Conservation (phyloP, 345 rosid species). For the Odontarrhena argentea region DNA sequence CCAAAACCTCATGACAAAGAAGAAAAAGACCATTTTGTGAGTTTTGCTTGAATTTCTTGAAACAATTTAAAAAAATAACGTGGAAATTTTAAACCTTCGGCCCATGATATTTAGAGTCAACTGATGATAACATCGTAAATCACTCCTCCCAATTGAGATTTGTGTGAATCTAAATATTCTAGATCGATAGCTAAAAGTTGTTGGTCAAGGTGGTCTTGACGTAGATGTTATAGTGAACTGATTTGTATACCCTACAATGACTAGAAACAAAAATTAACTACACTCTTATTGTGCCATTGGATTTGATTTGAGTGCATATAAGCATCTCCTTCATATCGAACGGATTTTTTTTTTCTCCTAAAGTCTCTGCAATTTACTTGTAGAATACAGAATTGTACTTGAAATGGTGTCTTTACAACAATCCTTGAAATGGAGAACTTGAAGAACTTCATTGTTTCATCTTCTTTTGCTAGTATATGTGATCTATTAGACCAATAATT, state of each 20-base stretch:
- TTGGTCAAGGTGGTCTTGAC: slow-evolving; percentile 92
- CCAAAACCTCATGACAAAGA: no score
- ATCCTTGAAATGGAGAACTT: neutral
- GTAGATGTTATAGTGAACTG: slow-evolving; percentile 87
- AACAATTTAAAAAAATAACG: no score
- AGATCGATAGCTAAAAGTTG: slow-evolving; percentile 95
- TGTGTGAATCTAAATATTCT: slow-evolving; percentile 94
- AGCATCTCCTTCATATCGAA: slow-evolving; percentile 7
- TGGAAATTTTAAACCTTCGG: no score
- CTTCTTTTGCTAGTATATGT: no score
- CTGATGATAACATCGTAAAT: no score
- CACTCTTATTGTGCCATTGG: neutral
- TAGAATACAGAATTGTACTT: slow-evolving; percentile 20
- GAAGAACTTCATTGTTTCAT: neutral
- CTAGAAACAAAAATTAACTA: slow-evolving; percentile 49
- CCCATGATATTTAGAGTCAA: no score
- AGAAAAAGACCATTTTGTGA: no score
- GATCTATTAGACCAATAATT: no score
- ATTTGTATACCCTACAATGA: slow-evolving; percentile 97
- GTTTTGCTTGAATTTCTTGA: no score
- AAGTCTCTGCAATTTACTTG: slow-evolving; percentile 6
- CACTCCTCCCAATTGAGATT: slow-evolving; percentile 31
- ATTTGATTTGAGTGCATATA: slow-evolving; percentile 11
- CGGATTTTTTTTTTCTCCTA: neutral
- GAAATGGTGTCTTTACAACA: slow-evolving; percentile 12